Evolutionary conservation across 768 basidiomycete genomes (phyloP), one percentile per base, ranked within the genome.

Genomic region (Atractiella rhizophila): DNA sequence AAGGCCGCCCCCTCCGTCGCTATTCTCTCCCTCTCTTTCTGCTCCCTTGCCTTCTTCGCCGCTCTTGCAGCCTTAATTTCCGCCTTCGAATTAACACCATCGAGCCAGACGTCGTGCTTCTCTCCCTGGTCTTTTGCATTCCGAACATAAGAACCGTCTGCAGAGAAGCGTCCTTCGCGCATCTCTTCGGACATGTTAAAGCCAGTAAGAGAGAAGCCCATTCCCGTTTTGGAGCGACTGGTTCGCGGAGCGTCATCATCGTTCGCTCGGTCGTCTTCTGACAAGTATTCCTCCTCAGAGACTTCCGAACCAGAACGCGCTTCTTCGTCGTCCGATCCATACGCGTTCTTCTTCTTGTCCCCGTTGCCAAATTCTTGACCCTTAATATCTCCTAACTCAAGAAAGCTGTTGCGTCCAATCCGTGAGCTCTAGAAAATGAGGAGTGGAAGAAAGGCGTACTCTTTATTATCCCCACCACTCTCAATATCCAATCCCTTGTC

Each of bases 171-270:
- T 28, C 91, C 91, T 60, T 96, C 88, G 54, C 82, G 76, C 76
- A 96, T 86, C 66, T 98, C 91, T 52, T 81, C 76, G 48, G 85
- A 75, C 88, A 98, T 96, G 59, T 98, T 88, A 71, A 98, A 98
- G 21, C 21, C 40, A 40, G 79, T 85, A 9, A 98, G 51, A 55
- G 86, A 77, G 60, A 63, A 88, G 2, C 88, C 91, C 88, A 98
- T 94, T 11, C 75, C 76, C 28, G 66, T 71, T 58, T 79, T 81
- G 62, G 68, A 72, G 55, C 67, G 62, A 51, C 73, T 68, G 37
- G 52, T 68, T 67, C n/a, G 47, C 35, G 42, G 53, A 26, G 66
- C 71, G 38, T 77, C 76, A 55, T 83, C 76, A 53, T 85, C 76
- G 10, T 53, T 52, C 4, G 50, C 56, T 26, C 49, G 49, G 38